A percentile compares a stretch with the other conserved stretches of the same genome.
Evolutionary conservation across 129 eudicot genomes (phyloP).

Genomic region (Solidago caesia): DNA sequence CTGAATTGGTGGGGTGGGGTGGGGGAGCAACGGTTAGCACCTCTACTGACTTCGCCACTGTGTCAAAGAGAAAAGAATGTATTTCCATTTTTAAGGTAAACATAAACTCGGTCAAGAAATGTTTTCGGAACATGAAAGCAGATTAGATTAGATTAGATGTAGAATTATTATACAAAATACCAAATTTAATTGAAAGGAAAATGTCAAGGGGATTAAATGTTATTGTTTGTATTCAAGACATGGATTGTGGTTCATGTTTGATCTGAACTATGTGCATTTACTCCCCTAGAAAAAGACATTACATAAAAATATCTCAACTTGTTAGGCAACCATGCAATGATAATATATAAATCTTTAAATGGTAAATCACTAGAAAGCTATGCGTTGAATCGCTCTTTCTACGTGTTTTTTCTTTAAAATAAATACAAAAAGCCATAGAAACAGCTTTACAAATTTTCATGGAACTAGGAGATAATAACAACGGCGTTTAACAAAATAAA

Average conservation of each 20-base stretch:
- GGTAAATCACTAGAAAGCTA: background rate
- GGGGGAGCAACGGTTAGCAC: too few species aligned
- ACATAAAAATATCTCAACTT: conserved; percentile 27
- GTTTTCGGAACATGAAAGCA: background rate
- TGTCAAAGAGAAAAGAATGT: background rate
- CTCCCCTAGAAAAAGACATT: conserved; percentile 30
- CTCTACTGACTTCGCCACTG: too few species aligned
- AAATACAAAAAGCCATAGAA: too few species aligned
- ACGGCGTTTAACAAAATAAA: too few species aligned
- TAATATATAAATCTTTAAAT: background rate
- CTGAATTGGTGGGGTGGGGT: background rate
- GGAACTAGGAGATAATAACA: too few species aligned
- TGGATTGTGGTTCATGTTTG: conserved; percentile 31
- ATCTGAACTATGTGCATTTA: conserved; percentile 21
- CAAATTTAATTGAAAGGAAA: conserved; percentile 5
- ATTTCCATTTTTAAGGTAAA: background rate
- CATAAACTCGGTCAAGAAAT: background rate
- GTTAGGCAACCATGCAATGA: conserved; percentile 11
- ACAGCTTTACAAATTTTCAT: too few species aligned
- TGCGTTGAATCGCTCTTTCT: background rate
- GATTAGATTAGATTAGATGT: conserved; percentile 5
- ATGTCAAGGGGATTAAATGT: conserved; percentile 14
- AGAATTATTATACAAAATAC: background rate
- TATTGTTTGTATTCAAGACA: conserved; percentile 24
- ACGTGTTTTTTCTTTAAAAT: too few species aligned